Evolutionary conservation across 1,284 basidiomycete species (phyloP).

Genomic region (Boletus sp.): DNA sequence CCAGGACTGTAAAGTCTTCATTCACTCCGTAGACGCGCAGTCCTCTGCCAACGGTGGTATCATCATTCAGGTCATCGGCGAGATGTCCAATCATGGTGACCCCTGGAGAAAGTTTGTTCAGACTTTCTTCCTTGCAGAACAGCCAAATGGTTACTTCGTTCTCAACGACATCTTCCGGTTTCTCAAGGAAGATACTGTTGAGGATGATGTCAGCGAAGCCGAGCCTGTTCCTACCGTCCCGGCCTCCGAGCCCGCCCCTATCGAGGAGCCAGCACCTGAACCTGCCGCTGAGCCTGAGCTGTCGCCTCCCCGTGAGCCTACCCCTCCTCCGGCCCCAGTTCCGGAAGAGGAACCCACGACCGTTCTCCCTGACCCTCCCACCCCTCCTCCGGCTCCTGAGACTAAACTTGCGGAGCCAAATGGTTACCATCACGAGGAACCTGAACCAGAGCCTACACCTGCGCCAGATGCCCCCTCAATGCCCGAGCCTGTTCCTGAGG

Average conservation of each 20-base stretch:
- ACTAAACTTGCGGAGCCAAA: slow-evolving; percentile 27
- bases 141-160: slow-evolving; percentile 99
- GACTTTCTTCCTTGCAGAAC: slow-evolving; percentile 99
- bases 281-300: slow-evolving; percentile 19
- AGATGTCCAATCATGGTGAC: slow-evolving; percentile 91
- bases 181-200: slow-evolving; percentile 92
- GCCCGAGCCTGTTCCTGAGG: slow-evolving; percentile 35
- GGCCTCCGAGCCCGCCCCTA: slow-evolving; percentile 35
- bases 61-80: slow-evolving; percentile 98
- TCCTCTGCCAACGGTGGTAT: slow-evolving; percentile 94
- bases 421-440: slow-evolving; percentile 28
- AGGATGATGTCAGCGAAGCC: slow-evolving; percentile 63
- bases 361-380: slow-evolving; percentile 33
- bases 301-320: slow-evolving; percentile 21
- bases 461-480: slow-evolving; percentile 31
- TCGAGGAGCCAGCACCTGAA: slow-evolving; percentile 31
- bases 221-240: slow-evolving; percentile 32
- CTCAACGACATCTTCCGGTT: slow-evolving; percentile 99
- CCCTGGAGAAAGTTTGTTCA: slow-evolving; percentile 99
- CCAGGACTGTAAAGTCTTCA: slow-evolving; percentile 97
- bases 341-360: slow-evolving; percentile 35
- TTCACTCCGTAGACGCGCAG: slow-evolving; percentile 93
- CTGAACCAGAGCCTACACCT: slow-evolving; percentile 33
- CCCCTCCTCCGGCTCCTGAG: slow-evolving; percentile 28
- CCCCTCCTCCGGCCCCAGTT: slow-evolving; percentile 39